These are phyloP conservation scores for Dryadomyces quercivorus DNA, from an alignment of 2,329 filamentous ascomycete genomes.

Conservation along the genomic window DNA sequence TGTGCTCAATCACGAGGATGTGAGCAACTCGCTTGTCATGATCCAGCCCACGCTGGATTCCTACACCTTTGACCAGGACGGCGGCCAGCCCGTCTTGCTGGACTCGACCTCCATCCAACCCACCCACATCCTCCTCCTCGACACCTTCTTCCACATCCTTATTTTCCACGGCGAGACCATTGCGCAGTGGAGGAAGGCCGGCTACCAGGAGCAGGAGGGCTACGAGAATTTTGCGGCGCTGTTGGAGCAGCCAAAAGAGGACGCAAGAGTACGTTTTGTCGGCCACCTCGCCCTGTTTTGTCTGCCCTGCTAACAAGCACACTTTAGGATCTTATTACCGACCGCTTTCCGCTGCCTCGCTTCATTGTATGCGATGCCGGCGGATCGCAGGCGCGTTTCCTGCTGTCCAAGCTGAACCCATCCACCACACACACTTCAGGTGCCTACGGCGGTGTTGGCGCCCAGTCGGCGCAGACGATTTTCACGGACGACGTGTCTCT, in stretches of 20 bases:
- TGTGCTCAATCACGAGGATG: slow-evolving; percentile 93
- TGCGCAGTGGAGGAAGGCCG: slow-evolving; percentile 94
- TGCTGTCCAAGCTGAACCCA: slow-evolving; percentile 93
- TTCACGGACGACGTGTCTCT: slow-evolving; percentile 97
- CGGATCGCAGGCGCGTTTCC: slow-evolving; percentile 91
- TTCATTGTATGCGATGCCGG: slow-evolving; percentile 99
- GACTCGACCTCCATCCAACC: slow-evolving; percentile 95
- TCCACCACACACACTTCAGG: slow-evolving; percentile 93
- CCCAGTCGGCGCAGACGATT: slow-evolving; percentile 87
- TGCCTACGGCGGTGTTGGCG: slow-evolving; percentile 76
- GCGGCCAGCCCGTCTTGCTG: slow-evolving; percentile 81
- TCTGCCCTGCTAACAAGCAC: slow-evolving; percentile 3
- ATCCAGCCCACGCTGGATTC: slow-evolving; percentile 96
- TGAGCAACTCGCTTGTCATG: slow-evolving; percentile 95
- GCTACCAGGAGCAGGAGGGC: slow-evolving; percentile 94
- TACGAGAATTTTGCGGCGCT: slow-evolving; percentile 91
- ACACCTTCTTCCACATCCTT: slow-evolving; percentile 98
- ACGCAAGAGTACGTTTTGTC: slow-evolving; percentile 50
- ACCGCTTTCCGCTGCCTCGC: slow-evolving; percentile 92
- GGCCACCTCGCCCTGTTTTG: neutral
- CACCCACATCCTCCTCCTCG: slow-evolving; percentile 83
- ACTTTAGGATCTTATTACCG: slow-evolving; percentile 77
- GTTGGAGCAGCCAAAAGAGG: slow-evolving; percentile 88
- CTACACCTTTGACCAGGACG: slow-evolving; percentile 93
- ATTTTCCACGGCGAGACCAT: slow-evolving; percentile 99